A percentile compares a stretch with the other conserved stretches of the same genome.
These are phyloP conservation scores for Aspergillus fumigatiaffinis DNA, from an alignment of 2,329 filamentous ascomycete genomes.

Conservation along the genomic window DNA sequence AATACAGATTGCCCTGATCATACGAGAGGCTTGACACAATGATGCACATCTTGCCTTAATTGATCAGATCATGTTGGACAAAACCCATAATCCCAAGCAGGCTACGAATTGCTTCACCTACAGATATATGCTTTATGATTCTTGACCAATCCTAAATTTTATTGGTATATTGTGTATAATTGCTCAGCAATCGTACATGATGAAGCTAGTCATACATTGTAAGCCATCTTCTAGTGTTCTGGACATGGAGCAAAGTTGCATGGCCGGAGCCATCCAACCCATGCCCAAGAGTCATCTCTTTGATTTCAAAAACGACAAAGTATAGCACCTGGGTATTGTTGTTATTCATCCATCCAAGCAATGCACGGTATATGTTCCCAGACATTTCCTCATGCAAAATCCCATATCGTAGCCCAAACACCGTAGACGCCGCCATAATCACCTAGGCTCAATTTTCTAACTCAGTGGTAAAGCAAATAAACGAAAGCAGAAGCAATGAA, in stretches of 20 bases:
- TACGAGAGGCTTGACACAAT: not conserved
- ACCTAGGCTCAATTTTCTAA: not conserved
- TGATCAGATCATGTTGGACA: not conserved
- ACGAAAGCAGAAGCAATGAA: not conserved
- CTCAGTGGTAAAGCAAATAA: not conserved
- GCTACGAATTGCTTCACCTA: not conserved
- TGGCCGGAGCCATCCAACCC: not conserved
- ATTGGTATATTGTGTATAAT: not conserved
- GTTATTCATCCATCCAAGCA: constrained; percentile 11
- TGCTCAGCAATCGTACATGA: constrained; percentile 1
- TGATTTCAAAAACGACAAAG: constrained; percentile 2
- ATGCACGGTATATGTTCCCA: not conserved
- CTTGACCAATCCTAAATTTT: not conserved
- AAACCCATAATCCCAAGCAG: not conserved
- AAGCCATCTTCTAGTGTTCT: not conserved
- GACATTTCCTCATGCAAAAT: not conserved
- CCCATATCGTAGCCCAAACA: not conserved
- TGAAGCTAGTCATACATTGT: not conserved
- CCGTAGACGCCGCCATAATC: not conserved
- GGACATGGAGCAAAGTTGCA: not conserved
- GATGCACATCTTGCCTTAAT: not conserved
- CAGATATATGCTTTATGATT: not conserved
- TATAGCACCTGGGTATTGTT: constrained; percentile 13
- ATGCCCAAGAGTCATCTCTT: not conserved
- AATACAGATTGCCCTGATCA: not conserved